Base-by-base conservation (phyloP, 371 early-diverging fungal species). In the Mucor indicus region DNA sequence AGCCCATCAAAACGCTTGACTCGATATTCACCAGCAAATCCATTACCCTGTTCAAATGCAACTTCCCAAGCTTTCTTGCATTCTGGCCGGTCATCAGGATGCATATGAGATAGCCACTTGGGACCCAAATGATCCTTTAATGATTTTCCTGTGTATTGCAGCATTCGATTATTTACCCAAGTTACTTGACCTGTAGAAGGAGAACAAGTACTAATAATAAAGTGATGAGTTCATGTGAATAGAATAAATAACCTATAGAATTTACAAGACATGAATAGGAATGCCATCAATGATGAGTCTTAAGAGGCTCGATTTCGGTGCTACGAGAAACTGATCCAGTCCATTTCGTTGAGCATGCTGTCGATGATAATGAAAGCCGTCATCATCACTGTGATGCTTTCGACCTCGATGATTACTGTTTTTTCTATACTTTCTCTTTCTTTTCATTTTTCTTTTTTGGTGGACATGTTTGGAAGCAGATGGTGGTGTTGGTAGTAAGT, bases 261-360 rank as follows among this genome's bases (percentile, higher is more conserved):
- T 81, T 75, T 75, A 83, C 83, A 81, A 81, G 20, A 81, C 81
- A 64, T 79, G 80, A 33, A 78, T 80, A 3, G 84, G 67, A 27
- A 81, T 84, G 7, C 80, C 80, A 62, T 84, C 84, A 32, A 84
- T 75, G 24, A 84, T 76, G 24, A 81, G 44, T 3, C 84, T 75
- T 27, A 81, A 44, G 2, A 84, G 48, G 15, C 77, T 71, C 11
- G 81, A 72, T 38, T 76, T 79, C 4, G 81, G 84, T 11, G 65
- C 63, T 1, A 69, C 61, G 19, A 71, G 49, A 17, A 69, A 61
- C 1, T 58, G 66, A 29, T 73, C 69, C 7, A 53, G 42, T 0
- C 59, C 61, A 23, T 44, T 50, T 16, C 50, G 44, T 36, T 38
- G 13, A 39, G 40, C 1, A 19, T 3, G 50, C 29, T 44, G 16